Evolutionary conservation across 148 eudicot species (phyloP).

Genomic region (Rhododendron ovatum): DNA sequence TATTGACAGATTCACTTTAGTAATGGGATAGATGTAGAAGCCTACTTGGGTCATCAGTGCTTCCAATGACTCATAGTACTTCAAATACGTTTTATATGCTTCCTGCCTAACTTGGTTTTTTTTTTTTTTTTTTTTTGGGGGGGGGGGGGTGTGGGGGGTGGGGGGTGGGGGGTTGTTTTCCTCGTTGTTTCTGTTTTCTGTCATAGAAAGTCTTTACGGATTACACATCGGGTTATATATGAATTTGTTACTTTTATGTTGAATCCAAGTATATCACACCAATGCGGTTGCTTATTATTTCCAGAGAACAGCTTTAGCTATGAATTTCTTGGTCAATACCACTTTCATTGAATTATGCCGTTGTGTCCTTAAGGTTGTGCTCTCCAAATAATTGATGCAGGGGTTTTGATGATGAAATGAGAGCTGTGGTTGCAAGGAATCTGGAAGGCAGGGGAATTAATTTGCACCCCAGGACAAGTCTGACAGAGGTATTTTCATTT

Average conservation of each 20-base stretch:
- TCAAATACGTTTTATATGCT: background rate
- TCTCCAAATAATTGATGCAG: conserved; percentile 31
- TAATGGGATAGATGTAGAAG: background rate
- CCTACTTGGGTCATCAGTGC: background rate
- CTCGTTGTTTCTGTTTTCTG: background rate
- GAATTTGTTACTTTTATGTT: background rate
- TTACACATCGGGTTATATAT: background rate
- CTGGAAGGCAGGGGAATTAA: conserved; percentile 89
- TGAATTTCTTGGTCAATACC: background rate
- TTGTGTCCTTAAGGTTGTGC: conserved; percentile 11
- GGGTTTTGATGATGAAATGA: conserved; percentile 99
- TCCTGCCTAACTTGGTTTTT: background rate
- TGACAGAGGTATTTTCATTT: conserved; percentile 59
- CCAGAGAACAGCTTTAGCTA: background rate
- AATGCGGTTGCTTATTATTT: background rate
- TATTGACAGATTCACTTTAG: background rate
- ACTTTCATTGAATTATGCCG: background rate
- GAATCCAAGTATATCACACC: background rate
- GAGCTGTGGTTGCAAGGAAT: conserved; percentile 85
- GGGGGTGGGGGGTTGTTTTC: no score
- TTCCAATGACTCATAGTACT: background rate
- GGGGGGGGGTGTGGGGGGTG: no score
- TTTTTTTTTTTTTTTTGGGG: no score
- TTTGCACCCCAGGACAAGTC: conserved; percentile 67
- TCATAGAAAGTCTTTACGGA: background rate